A percentile compares a stretch with the other conserved stretches of the same genome.
These are phyloP conservation scores for Xylariaceae sp. DNA, from an alignment of 2,329 filamentous ascomycete genomes.

Conservation along the genomic window DNA sequence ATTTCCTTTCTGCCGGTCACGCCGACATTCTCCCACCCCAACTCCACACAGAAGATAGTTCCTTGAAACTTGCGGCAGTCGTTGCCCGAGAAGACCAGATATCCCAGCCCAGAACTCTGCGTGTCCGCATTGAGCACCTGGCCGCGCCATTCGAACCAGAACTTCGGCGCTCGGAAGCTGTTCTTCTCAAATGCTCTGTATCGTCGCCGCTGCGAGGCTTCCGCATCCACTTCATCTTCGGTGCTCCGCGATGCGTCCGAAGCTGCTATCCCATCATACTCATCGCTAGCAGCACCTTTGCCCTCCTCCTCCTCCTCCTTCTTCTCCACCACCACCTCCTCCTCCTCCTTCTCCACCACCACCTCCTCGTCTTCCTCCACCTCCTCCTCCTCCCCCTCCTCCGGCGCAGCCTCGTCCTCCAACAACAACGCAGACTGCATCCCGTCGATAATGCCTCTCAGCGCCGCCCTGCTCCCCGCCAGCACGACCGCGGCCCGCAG, in stretches of 20 bases:
- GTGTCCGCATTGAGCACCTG: not conserved
- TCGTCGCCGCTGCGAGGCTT: constrained; percentile 5
- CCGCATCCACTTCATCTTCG: constrained; percentile 1
- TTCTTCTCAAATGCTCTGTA: constrained; percentile 17
- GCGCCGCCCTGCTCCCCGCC: constrained; percentile 12
- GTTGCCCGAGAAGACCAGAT: constrained; percentile 18
- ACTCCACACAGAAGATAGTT: constrained; percentile 14
- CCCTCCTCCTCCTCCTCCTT: constrained; percentile 2
- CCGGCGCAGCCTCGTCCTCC: not conserved
- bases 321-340: not conserved
- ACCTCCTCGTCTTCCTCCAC: too few relatives aligned
- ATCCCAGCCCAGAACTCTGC: constrained; percentile 13
- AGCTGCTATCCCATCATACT: too few relatives aligned
- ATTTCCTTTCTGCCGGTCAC: constrained; percentile 12
- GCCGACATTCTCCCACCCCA: constrained; percentile 15
- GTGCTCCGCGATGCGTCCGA: too few relatives aligned
- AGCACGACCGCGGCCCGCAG: constrained; percentile 12
- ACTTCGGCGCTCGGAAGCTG: constrained; percentile 18
- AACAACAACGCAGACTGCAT: constrained; percentile 1
- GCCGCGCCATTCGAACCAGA: constrained; percentile 16
- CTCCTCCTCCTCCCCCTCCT: not conserved
- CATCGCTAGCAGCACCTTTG: too few relatives aligned
- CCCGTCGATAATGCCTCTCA: constrained; percentile 6
- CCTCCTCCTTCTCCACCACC: not conserved
- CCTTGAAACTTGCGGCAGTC: constrained; percentile 17